A percentile compares a stretch with the other conserved stretches of the same genome.
Evolutionary conservation across 169 alveolate species (phyloP).

Genomic region (Cyclospora cayetanensis): DNA sequence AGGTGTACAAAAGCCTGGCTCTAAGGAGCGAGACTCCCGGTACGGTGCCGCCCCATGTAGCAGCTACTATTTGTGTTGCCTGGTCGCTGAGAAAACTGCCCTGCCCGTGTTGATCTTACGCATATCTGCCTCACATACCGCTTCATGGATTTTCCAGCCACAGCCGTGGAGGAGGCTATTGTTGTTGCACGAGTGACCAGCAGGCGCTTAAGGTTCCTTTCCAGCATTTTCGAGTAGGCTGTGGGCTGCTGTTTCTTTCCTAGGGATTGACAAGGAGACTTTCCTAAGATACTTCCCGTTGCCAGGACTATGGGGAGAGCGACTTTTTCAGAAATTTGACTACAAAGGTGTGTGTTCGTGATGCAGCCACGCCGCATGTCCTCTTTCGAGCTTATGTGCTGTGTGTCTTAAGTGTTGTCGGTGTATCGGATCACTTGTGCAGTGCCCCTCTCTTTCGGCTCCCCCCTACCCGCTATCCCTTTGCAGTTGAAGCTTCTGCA

Average conservation of each 20-base stretch:
- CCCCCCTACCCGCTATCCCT: no score
- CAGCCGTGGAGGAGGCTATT: no score
- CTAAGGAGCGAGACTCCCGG: slow-evolving; percentile 75
- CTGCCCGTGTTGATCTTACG: neutral
- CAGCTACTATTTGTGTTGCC: neutral
- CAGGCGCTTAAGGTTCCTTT: neutral
- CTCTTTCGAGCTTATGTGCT: no score
- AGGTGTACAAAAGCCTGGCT: slow-evolving; percentile 84
- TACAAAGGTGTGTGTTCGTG: neutral
- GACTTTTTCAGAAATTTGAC: slow-evolving; percentile 83
- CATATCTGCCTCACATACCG: no score
- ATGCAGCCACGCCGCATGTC: neutral
- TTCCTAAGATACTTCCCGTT: slow-evolving; percentile 87
- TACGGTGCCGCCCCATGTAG: neutral
- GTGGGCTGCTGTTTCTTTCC: neutral
- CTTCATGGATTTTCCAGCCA: no score
- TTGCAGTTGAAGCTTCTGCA: no score
- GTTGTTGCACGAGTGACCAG: no score
- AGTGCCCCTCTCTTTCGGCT: no score
- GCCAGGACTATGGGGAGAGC: slow-evolving; percentile 92
- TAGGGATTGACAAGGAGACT: slow-evolving; percentile 88
- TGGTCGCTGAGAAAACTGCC: neutral
- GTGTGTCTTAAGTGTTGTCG: no score
- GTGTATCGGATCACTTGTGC: no score
- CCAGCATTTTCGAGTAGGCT: neutral